Evolutionary conservation across 2,329 filamentous ascomycete genomes (phyloP), one percentile per base, ranked within the genome.

Genomic region (Lasiodiplodia theobromae): DNA sequence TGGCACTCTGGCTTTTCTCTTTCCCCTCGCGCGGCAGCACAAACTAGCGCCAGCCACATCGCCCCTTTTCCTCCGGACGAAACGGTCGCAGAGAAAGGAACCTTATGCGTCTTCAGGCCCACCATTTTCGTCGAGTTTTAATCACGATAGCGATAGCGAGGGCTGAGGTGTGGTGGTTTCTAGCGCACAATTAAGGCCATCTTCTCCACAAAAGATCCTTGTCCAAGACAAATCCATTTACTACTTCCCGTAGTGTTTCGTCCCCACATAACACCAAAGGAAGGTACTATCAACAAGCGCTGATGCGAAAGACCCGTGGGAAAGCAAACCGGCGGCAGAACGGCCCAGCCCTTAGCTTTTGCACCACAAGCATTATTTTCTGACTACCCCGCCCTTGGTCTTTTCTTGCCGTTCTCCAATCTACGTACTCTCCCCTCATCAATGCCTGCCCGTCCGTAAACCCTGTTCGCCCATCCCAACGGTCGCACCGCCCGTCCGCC

Each of bases 91-190:
- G 12, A 47, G 44, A 11, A 47, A 47, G 44, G n/a, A 21, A 21
- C 44, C 18, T 47, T 3, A n/a, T 16, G 23, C 18, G 10, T 18
- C 23, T 34, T 51, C 23, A 62, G 58, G 40, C 40, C 58, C 28
- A 25, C 58, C 12, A 14, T 21, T 16, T 12, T 14, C 10, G 4
- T 40, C 4, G 3, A 18, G 8, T 10, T 23, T 21, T 18, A 62
- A 23, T 10, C 58, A 62, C 58, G 57, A 62, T 37, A 49, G 58
- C 58, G 58, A 62, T 18, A 62, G 58, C 58, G 58, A 62, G 31
- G 25, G 31, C 34, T 25, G 54, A 23, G 54, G 18, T 47, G 44
- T 21, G 10, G 44, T 47, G 2, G n/a, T 21, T 21, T 21, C 12
- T 25, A 14, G 51, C 51, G 25, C 21, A 53, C 21, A 21, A 53